Evolutionary conservation across 2,329 filamentous ascomycete genomes (phyloP), one percentile per base, ranked within the genome.

Genomic region (Exophiala dermatitidis): DNA sequence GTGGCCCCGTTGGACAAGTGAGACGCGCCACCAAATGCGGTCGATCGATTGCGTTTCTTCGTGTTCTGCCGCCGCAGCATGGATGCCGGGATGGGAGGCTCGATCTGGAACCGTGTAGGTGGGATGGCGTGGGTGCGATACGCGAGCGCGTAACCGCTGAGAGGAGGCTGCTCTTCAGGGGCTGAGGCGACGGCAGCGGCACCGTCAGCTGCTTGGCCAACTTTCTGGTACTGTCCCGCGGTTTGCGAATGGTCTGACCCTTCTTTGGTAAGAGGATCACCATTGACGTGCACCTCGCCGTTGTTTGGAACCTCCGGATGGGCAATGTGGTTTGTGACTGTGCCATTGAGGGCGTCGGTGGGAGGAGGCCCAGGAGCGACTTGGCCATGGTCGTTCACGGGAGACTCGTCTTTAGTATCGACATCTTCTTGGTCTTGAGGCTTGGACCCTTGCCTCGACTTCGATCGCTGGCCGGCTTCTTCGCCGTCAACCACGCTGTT

Each of bases 351-450:
- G 19, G 52, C 53, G 8, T 50, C 41, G 7, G 56, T 62, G 8
- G 62, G 48, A 7, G 62, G 61, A 29, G 62, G 62, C 5, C 61
- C 62, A n/a, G 61, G 62, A 7, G 57, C 57, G 34, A 62, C 50
- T 33, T 48, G 37, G 10, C 60, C 60, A 19, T 54, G 48, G 1
- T 56, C 56, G 32, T 60, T 53, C 5, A 59, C 37, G 3, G 57
- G 46, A 8, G 53, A 26, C 3, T 45, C 45, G 45, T 62, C 58
- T 42, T 56, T 48, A 29, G 42, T n/a, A 26, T 44, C 42, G 34
- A 31, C 48, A n/a, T 43, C 9, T n/a, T 43, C 9, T n/a, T 52
- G 46, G 9, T 49, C 38, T n/a, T 43, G 45, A n/a, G 42, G 42
- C 7, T 29, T 32, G 30, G 52, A 57, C 6, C 41, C 46, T 28